Evolutionary conservation across 169 alveolate genomes (phyloP).

Genomic region (Perkinsus olseni): DNA sequence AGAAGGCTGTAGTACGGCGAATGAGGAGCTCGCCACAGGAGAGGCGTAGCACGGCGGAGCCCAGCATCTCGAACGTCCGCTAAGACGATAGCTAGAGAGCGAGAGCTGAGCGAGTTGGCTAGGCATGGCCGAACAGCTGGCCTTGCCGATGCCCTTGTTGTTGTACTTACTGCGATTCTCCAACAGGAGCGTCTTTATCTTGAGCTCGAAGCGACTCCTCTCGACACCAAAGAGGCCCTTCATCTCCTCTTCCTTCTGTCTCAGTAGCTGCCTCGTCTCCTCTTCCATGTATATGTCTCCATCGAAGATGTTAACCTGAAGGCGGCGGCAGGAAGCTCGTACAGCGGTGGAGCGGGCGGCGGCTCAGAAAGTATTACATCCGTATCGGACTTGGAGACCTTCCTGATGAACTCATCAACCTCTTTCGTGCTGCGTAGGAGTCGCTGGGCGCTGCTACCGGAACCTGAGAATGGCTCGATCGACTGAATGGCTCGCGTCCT

Average conservation of each 20-base stretch:
- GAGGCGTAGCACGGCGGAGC: no score
- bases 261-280: background rate
- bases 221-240: background rate
- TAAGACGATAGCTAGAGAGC: no score
- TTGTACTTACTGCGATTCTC: background rate
- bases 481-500: background rate
- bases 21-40: no score
- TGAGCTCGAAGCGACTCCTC: background rate
- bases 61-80: no score
- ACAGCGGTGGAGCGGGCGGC: no score
- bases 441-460: background rate
- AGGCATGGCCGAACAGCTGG: no score
- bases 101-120: no score
- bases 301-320: background rate
- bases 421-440: background rate
- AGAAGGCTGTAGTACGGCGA: no score
- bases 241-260: background rate
- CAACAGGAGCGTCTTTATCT: background rate
- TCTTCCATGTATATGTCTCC: background rate
- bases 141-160: background rate
- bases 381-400: background rate
- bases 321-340: background rate
- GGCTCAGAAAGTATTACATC: background rate
- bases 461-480: background rate
- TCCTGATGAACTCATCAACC: background rate